Conservation (phyloP, 108 stramenopile genomes). For the Skeletonema grethae region DNA sequence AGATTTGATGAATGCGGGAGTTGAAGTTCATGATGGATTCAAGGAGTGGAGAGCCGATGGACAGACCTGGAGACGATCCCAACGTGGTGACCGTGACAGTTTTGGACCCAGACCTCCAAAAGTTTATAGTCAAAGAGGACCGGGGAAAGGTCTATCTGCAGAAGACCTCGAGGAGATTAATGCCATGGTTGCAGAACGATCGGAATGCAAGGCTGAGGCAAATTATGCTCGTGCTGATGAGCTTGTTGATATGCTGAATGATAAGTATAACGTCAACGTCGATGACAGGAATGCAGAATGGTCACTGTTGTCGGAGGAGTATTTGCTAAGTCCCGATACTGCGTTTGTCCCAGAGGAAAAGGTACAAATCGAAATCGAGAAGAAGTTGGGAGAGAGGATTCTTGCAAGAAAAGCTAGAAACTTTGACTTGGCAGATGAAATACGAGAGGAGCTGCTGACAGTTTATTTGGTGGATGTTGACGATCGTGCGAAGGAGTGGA, state of each 20-base stretch:
- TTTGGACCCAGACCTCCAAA: conserved; percentile 22
- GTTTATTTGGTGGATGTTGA: conserved; percentile 55
- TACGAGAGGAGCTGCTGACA: conserved; percentile 51
- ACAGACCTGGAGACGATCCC: conserved; percentile 10
- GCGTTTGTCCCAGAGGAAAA: conserved; percentile 35
- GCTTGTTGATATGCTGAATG: conserved; percentile 40
- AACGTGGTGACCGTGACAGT: not conserved
- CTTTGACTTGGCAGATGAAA: conserved; percentile 62
- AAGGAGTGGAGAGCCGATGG: conserved; percentile 61
- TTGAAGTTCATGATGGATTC: conserved; percentile 37
- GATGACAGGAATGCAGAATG: conserved; percentile 52
- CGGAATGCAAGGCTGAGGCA: conserved; percentile 33
- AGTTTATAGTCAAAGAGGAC: conserved; percentile 31
- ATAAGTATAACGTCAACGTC: conserved; percentile 43
- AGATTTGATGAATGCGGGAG: conserved; percentile 24
- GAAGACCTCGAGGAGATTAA: conserved; percentile 37
- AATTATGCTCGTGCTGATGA: conserved; percentile 56
- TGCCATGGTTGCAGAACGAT: conserved; percentile 36
- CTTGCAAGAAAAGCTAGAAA: conserved; percentile 53
- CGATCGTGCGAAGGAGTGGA: conserved; percentile 58
- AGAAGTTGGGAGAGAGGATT: conserved; percentile 51
- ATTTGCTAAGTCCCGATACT: conserved; percentile 28
- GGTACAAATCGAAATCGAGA: conserved; percentile 17
- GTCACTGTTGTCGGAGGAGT: conserved; percentile 41
- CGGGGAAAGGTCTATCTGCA: conserved; percentile 30